Evolutionary conservation across 371 early-diverging fungal genomes (phyloP), one percentile per base, ranked within the genome.

Genomic region (Circinella umbellata): DNA sequence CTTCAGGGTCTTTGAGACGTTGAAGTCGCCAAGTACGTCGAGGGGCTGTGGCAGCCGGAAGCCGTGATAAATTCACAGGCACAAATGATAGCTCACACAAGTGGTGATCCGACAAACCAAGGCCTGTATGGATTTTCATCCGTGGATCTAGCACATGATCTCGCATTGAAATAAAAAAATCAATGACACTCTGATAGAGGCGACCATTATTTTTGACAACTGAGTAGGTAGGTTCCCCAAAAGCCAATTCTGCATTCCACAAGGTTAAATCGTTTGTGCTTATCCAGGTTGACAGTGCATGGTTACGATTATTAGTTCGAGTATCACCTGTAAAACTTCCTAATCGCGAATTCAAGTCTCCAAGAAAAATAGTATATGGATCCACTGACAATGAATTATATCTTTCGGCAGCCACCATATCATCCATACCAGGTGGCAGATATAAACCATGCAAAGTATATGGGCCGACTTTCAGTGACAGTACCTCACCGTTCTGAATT

Each of bases 81-180:
- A 20, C 46, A 53, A 68, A 68, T n/a, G 68, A 68, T 20, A 68
- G 49, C 51, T 62, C 68, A 64, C 69, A 64, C 64, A 69, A 59
- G 57, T 69, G 64, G 57, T 70, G 66, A 34, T 70, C 65, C n/a
- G 70, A 70, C 39, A 47, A 34, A 42, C 20, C 35, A 4, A 17
- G 38, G 15, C 49, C 69, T 20, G 34, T 37, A 15, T 38, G 57
- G 36, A 69, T 69, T 1, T 8, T 47, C 64, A 70, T 18, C 3
- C 18, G 11, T 4, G 39, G 38, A 37, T 64, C 54, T 10, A 10
- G 42, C 14, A 70, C 18, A 14, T 64, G 38, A 3, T n/a, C 13
- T 34, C 9, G 46, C 37, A 27, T 46, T 20, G 61, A 70, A 3
- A 70, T 10, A 18, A 70, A 70, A 9, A 15, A 51, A 39, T 70